Conservation (phyloP, 495 filamentous ascomycete species). For the Aeminium ludgeri region DNA sequence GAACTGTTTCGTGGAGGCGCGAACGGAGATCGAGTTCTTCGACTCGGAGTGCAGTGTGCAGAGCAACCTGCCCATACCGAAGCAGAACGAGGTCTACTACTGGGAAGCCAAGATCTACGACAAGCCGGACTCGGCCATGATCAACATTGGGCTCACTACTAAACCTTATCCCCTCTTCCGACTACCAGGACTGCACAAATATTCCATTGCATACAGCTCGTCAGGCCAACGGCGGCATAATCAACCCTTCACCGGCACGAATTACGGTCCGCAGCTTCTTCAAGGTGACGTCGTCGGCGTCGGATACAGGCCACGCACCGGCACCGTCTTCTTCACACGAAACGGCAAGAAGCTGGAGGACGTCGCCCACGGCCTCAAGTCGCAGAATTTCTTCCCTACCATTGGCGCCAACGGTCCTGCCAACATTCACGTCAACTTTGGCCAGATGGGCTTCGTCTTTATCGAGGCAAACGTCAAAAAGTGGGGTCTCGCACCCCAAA, state of each 20-base stretch:
- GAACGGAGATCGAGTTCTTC: slow-evolving; percentile 97
- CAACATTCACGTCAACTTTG: slow-evolving; percentile 89
- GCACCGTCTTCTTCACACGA: slow-evolving; percentile 92
- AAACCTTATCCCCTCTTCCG: slow-evolving; percentile 94
- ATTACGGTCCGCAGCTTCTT: slow-evolving; percentile 65
- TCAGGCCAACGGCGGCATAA: slow-evolving; percentile 74
- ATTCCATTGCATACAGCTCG: slow-evolving; percentile 79
- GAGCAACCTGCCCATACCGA: slow-evolving; percentile 89
- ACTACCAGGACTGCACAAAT: slow-evolving; percentile 83
- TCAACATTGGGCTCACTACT: slow-evolving; percentile 84
- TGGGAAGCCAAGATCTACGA: slow-evolving; percentile 99
- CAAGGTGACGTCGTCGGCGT: slow-evolving; percentile 95
- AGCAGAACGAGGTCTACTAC: slow-evolving; percentile 98
- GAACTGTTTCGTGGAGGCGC: slow-evolving; percentile 92
- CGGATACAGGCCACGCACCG: slow-evolving; percentile 85
- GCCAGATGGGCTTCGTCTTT: slow-evolving; percentile 92
- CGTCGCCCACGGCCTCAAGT: slow-evolving; percentile 78
- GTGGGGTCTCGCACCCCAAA: slow-evolving; percentile 94
- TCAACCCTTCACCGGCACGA: slow-evolving; percentile 64
- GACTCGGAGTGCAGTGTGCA: slow-evolving; percentile 95
- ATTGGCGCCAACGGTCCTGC: slow-evolving; percentile 88
- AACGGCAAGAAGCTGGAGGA: slow-evolving; percentile 97
- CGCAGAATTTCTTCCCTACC: slow-evolving; percentile 92
- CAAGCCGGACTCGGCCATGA: slow-evolving; percentile 69
- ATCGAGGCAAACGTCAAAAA: slow-evolving; percentile 99